Evolutionary conservation across 83 land plant genomes (phyloP).

Genomic region (Larix sibirica): DNA sequence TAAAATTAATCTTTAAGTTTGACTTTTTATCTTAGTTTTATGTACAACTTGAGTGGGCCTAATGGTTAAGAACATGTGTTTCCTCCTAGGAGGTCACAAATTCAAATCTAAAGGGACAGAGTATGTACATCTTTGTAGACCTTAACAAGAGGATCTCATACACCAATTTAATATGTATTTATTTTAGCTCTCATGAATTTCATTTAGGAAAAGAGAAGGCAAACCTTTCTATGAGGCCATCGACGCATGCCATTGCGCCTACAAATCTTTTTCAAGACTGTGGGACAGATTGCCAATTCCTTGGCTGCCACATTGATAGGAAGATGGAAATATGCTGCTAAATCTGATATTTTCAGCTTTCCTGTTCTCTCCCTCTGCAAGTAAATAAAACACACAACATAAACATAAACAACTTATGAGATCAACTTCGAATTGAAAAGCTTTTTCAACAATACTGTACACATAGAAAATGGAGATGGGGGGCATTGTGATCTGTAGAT

Average conservation of each 20-base stretch:
- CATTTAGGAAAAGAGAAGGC: neutral
- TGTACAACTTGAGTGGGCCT: no score
- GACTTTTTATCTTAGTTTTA: no score
- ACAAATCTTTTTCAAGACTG: conserved; percentile 69
- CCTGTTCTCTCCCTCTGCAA: conserved; percentile 68
- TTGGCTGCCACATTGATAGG: conserved; percentile 61
- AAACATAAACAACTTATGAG: neutral
- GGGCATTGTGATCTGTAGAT: no score
- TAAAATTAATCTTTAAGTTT: no score
- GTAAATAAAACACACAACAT: neutral
- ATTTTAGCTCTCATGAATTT: neutral
- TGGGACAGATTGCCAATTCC: conserved; percentile 48
- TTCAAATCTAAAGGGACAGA: neutral
- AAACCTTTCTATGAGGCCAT: conserved; percentile 73
- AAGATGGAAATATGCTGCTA: conserved; percentile 45
- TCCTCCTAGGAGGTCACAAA: neutral
- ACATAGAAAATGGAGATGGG: no score
- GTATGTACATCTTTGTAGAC: no score
- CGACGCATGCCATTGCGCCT: conserved; percentile 44
- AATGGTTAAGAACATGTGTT: no score
- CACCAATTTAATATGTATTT: neutral
- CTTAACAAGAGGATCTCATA: no score
- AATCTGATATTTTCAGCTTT: conserved; percentile 38
- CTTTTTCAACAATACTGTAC: no score
- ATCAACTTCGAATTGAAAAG: no score